Conservation (phyloP, 108 stramenopile genomes). For the Cyclotella atomus region DNA sequence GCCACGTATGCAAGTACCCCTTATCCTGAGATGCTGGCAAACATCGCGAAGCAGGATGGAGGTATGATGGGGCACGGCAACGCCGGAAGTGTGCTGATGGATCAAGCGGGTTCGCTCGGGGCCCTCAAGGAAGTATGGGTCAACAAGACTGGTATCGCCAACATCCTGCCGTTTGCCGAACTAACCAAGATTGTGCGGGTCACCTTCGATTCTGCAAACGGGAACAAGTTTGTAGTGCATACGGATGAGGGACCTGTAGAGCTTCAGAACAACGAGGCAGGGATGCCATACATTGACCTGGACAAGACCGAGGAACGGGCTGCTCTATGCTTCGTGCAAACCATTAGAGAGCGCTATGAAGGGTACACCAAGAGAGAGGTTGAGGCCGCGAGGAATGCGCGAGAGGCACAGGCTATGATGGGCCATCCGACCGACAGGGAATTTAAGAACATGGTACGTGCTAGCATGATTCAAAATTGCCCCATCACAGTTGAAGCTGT, state of each 20-base stretch:
- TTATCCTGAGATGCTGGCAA: neutral
- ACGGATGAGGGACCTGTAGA: conserved; percentile 7
- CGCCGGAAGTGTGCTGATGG: conserved; percentile 5
- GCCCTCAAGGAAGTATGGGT: conserved; percentile 24
- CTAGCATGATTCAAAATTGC: conserved; percentile 24
- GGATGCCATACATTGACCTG: conserved; percentile 6
- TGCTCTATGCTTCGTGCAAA: conserved; percentile 6
- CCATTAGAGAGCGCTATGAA: conserved; percentile 21
- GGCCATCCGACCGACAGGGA: conserved; percentile 15
- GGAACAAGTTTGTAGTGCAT: conserved; percentile 15
- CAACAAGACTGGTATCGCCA: conserved; percentile 21
- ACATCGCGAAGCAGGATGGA: neutral
- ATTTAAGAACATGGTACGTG: conserved; percentile 25
- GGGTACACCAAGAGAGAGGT: conserved; percentile 38
- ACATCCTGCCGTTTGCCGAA: conserved; percentile 22
- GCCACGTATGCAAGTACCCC: neutral
- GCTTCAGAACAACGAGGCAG: conserved; percentile 9
- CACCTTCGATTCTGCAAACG: conserved; percentile 12
- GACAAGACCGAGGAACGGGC: neutral
- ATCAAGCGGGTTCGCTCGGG: conserved; percentile 11
- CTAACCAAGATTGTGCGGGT: conserved; percentile 11
- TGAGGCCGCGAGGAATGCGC: conserved; percentile 12
- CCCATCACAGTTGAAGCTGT: conserved; percentile 23
- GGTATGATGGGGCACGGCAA: conserved; percentile 18
- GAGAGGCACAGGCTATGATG: conserved; percentile 18